Conservation (phyloP, 2,329 filamentous ascomycete genomes). For the Sarocladium kiliense region DNA sequence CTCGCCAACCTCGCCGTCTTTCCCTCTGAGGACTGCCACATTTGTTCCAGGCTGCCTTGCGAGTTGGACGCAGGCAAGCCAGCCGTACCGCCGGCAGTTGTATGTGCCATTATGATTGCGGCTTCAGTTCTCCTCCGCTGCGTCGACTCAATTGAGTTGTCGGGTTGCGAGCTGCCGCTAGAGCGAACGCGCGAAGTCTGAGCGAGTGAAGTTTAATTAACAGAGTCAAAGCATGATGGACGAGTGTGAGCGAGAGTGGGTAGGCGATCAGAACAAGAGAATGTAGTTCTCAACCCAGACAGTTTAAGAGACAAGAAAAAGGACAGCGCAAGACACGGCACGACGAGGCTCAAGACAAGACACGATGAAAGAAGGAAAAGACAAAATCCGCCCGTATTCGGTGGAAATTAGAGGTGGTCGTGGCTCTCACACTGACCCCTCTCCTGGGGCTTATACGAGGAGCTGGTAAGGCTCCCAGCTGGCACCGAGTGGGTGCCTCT, state of each 20-base stretch:
- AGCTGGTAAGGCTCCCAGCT: too few species aligned
- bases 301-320: background rate
- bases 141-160: background rate
- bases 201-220: background rate
- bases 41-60: constrained; percentile 4
- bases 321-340: background rate
- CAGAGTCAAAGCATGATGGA: background rate
- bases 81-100: background rate
- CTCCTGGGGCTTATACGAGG: too few species aligned
- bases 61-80: background rate
- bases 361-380: background rate
- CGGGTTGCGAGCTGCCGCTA: background rate
- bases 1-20: background rate
- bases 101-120: background rate
- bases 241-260: background rate
- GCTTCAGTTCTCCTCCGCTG: background rate
- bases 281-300: background rate
- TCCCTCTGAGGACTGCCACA: background rate
- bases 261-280: background rate
- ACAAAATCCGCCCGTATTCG: background rate
- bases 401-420: background rate
- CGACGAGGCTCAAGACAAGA: background rate
- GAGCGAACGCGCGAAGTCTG: background rate
- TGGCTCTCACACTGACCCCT: too few species aligned
- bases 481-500: too few species aligned